phyloP scores from a whole-genome alignment of 1,139 yeast species.

The Yamadazyma sp. region DNA sequence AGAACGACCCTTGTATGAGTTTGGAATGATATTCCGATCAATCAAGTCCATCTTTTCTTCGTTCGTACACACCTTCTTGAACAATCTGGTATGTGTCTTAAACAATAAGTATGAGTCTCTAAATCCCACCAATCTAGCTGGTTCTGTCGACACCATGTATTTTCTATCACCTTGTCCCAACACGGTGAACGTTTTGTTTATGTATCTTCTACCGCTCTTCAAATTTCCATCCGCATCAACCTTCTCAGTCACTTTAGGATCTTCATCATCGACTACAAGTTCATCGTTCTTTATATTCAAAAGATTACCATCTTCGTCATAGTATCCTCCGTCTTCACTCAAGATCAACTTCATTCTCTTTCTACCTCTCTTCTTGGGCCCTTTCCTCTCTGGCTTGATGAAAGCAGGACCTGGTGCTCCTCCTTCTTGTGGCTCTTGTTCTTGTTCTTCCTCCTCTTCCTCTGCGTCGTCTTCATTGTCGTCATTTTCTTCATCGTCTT shows the following conservation, averaged over 20 bases:
- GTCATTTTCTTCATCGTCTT: slow-evolving; percentile 24
- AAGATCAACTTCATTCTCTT: slow-evolving; percentile 39
- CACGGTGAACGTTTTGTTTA: slow-evolving; percentile 80
- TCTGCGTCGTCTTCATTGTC: slow-evolving; percentile 26
- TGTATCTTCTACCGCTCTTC: slow-evolving; percentile 72
- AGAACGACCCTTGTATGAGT: slow-evolving; percentile 85
- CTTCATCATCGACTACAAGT: slow-evolving; percentile 69
- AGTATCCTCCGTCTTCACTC: slow-evolving; percentile 39
- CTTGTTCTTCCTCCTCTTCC: slow-evolving; percentile 21
- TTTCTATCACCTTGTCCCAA: slow-evolving; percentile 69
- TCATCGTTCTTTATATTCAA: slow-evolving; percentile 73
- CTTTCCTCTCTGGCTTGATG: slow-evolving; percentile 9
- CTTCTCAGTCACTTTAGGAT: slow-evolving; percentile 76
- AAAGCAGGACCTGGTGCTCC: slow-evolving; percentile 13
- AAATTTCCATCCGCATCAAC: slow-evolving; percentile 68
- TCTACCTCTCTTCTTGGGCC: slow-evolving; percentile 47
- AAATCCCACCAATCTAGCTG: slow-evolving; percentile 92
- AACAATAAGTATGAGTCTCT: slow-evolving; percentile 89
- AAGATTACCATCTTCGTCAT: slow-evolving; percentile 53
- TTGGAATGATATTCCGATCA: slow-evolving; percentile 79
- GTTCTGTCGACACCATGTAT: slow-evolving; percentile 93
- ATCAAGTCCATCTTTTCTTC: slow-evolving; percentile 83
- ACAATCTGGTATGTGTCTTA: slow-evolving; percentile 75
- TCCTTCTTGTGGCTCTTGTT: slow-evolving; percentile 18
- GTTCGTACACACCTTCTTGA: slow-evolving; percentile 72